phyloP scores from a whole-genome alignment of 2,329 filamentous ascomycete species.

The Verticillium dahliae region DNA sequence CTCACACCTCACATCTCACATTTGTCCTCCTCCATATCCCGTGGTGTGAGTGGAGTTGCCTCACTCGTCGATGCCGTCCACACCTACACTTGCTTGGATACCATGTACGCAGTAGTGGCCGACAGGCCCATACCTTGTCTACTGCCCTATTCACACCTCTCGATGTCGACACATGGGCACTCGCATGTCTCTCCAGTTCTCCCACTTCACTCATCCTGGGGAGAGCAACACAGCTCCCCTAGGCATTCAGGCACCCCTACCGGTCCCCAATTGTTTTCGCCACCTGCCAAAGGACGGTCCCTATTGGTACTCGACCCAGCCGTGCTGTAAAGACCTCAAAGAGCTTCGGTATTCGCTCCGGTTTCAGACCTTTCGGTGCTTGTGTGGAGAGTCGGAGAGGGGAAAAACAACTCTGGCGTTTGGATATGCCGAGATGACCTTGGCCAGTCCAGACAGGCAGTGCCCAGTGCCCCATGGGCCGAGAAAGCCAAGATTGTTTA shows the following conservation, averaged over 20 bases:
- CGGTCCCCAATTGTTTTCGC: neutral
- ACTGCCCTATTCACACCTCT: neutral
- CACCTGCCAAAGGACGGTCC: neutral
- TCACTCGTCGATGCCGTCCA: no score
- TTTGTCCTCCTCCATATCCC: neutral
- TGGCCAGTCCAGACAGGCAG: neutral
- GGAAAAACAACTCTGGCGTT: neutral
- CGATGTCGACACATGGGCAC: neutral
- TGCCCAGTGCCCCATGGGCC: neutral
- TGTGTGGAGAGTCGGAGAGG: neutral
- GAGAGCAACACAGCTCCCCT: neutral
- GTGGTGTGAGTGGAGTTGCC: neutral
- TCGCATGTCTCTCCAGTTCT: neutral
- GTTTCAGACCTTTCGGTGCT: neutral
- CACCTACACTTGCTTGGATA: neutral
- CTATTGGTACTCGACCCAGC: neutral
- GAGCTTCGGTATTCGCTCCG: neutral
- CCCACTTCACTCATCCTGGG: neutral
- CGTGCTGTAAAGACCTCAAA: neutral
- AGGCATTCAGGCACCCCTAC: neutral
- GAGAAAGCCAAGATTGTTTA: constrained; percentile 2
- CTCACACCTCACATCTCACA: neutral
- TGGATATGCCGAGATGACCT: neutral
- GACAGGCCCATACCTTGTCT: neutral
- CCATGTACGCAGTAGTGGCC: neutral